Conservation (phyloP, 2,329 filamentous ascomycete species). For the Ambrosiella beaveri region DNA sequence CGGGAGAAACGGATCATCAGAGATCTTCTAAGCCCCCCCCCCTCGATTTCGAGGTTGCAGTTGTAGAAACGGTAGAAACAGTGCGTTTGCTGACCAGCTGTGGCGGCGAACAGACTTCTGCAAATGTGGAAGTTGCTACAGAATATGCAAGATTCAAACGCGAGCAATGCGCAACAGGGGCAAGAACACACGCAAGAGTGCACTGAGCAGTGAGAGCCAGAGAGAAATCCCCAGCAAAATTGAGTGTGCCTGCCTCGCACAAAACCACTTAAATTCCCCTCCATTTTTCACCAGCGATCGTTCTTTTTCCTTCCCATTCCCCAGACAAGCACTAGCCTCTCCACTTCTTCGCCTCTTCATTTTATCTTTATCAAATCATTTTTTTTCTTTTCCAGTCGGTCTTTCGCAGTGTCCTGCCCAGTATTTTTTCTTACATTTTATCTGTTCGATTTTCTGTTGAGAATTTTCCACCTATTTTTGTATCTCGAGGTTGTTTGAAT, state of each 20-base stretch:
- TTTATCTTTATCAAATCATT: slow-evolving; percentile 2
- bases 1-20: too few relatives aligned
- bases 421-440: neutral
- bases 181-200: neutral
- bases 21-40: too few relatives aligned
- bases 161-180: neutral
- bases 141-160: neutral
- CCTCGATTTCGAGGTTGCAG: too few relatives aligned
- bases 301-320: slow-evolving; percentile 7
- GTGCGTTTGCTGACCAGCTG: neutral
- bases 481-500: too few relatives aligned
- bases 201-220: neutral
- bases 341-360: slow-evolving; percentile 1
- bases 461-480: too few relatives aligned
- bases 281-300: slow-evolving; percentile 1
- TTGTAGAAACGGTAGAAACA: too few relatives aligned
- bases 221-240: slow-evolving; percentile 2
- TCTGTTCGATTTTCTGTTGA: neutral
- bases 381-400: neutral
- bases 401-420: neutral
- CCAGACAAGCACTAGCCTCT: neutral
- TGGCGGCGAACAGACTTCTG: neutral
- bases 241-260: slow-evolving; percentile 2
- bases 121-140: neutral
- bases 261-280: slow-evolving; percentile 10